Percentiles rank a stretch among this genome's conserved stretches.
Evolutionary conservation across 2,329 filamentous ascomycete genomes (phyloP).

Genomic region (Graphium sp.): DNA sequence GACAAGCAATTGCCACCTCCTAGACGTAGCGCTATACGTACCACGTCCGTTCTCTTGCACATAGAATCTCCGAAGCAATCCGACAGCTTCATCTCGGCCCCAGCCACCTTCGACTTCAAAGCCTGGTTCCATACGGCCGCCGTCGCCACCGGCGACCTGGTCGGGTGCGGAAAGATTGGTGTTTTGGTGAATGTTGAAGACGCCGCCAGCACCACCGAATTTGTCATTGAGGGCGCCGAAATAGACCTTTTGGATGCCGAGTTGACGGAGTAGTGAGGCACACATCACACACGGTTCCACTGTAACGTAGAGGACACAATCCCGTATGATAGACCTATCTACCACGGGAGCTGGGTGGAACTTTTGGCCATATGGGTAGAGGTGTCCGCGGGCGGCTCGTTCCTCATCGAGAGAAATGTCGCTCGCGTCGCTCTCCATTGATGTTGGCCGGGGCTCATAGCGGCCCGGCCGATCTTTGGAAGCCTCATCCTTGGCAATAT

Average conservation of each 20-base stretch:
- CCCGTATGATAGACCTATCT: constrained; percentile 48
- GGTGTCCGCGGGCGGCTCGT: constrained; percentile 34
- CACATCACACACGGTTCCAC: constrained; percentile 99
- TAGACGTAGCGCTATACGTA: constrained; percentile 17
- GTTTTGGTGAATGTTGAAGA: constrained; percentile 59
- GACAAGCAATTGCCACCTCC: constrained; percentile 3
- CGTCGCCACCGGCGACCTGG: constrained; percentile 22
- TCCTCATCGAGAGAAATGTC: too few relatives aligned
- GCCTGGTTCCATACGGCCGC: constrained; percentile 56
- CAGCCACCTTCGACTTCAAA: constrained; percentile 78
- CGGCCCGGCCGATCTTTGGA: too few relatives aligned
- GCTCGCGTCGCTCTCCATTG: too few relatives aligned
- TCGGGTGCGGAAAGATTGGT: constrained; percentile 5
- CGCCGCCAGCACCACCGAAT: constrained; percentile 90
- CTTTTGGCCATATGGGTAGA: constrained; percentile 46
- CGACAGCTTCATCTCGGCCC: constrained; percentile 83
- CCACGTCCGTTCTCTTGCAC: constrained; percentile 94
- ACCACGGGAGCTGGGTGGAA: constrained; percentile 37
- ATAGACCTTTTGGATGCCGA: constrained; percentile 76
- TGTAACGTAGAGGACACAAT: constrained; percentile 79
- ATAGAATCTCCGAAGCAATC: constrained; percentile 83
- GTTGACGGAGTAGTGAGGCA: constrained; percentile 77
- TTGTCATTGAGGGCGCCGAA: constrained; percentile 94
- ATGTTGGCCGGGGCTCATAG: too few relatives aligned
- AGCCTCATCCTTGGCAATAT: constrained; percentile 12